Conservation (phyloP, 2,329 filamentous ascomycete genomes). For the Daldinia sp. region DNA sequence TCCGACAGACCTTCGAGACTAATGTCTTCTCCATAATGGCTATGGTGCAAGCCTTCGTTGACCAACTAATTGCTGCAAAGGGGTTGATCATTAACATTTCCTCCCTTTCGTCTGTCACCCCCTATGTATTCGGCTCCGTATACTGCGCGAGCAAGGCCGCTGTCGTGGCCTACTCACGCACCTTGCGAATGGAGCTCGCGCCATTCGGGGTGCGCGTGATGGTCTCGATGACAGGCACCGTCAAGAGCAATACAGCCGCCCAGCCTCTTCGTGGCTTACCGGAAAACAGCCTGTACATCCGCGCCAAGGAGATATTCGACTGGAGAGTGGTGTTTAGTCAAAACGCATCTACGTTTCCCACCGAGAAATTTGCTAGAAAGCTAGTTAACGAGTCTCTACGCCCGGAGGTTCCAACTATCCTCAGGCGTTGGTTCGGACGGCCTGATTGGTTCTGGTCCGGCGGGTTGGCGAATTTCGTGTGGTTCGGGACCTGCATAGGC, state of each 20-base stretch:
- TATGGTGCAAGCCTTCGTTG: slow-evolving; percentile 64
- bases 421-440: slow-evolving; percentile 55
- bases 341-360: slow-evolving; percentile 59
- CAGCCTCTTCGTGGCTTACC: slow-evolving; percentile 59
- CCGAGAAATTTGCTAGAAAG: slow-evolving; percentile 58
- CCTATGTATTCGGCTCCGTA: slow-evolving; percentile 65
- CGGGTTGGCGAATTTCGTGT: slow-evolving; percentile 50
- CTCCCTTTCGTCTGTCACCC: slow-evolving; percentile 62
- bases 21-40: slow-evolving; percentile 70
- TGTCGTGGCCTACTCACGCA: slow-evolving; percentile 65
- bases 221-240: slow-evolving; percentile 67
- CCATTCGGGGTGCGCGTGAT: slow-evolving; percentile 69
- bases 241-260: slow-evolving; percentile 63
- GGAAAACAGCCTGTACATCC: slow-evolving; percentile 60
- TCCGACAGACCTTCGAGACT: slow-evolving; percentile 66
- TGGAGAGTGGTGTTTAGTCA: slow-evolving; percentile 62
- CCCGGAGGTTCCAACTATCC: slow-evolving; percentile 51
- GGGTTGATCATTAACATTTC: slow-evolving; percentile 69
- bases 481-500: slow-evolving; percentile 51
- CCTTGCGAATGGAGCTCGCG: slow-evolving; percentile 64
- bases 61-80: slow-evolving; percentile 61
- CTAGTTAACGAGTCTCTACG: slow-evolving; percentile 59
- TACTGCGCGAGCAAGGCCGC: slow-evolving; percentile 70
- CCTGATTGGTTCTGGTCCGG: slow-evolving; percentile 60
- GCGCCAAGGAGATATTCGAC: slow-evolving; percentile 60